A percentile compares a stretch with the other conserved stretches of the same genome.
Evolutionary conservation across 169 alveolate species (phyloP).

Genomic region (Cryptosporidium meleagridis): DNA sequence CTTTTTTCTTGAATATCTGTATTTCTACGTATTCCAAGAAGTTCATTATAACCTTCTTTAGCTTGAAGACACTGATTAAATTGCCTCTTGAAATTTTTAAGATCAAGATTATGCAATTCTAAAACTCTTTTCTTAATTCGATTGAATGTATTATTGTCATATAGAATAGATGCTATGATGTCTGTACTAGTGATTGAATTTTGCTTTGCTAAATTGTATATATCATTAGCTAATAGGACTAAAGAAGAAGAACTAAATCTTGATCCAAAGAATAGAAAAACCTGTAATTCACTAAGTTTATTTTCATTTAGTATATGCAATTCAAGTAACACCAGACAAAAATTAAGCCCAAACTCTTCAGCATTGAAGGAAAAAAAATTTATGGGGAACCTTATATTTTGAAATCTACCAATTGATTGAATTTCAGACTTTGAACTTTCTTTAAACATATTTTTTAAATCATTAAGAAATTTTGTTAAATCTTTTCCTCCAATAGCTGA

Average conservation of each 20-base stretch:
- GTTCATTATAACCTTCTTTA: neutral
- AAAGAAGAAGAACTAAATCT: neutral
- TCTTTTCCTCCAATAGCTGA: neutral
- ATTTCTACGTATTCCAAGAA: neutral
- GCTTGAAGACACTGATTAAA: neutral
- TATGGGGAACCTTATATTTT: neutral
- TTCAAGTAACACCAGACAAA: neutral
- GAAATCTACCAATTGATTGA: neutral
- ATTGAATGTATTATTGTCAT: neutral
- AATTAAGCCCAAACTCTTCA: neutral
- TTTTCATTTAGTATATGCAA: neutral
- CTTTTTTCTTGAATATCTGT: slow-evolving; percentile 20
- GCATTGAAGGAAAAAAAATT: neutral
- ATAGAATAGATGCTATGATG: neutral
- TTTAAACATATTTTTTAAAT: neutral
- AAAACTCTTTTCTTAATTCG: neutral
- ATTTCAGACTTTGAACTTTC: neutral
- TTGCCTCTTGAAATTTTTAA: neutral
- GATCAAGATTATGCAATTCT: neutral
- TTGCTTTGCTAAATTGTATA: neutral
- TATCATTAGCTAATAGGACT: neutral
- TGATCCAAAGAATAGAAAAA: neutral
- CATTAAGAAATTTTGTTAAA: neutral
- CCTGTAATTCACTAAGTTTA: neutral
- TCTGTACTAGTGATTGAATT: neutral